Base-by-base conservation (phyloP, 768 basidiomycete species). In the Boletales sp. region DNA sequence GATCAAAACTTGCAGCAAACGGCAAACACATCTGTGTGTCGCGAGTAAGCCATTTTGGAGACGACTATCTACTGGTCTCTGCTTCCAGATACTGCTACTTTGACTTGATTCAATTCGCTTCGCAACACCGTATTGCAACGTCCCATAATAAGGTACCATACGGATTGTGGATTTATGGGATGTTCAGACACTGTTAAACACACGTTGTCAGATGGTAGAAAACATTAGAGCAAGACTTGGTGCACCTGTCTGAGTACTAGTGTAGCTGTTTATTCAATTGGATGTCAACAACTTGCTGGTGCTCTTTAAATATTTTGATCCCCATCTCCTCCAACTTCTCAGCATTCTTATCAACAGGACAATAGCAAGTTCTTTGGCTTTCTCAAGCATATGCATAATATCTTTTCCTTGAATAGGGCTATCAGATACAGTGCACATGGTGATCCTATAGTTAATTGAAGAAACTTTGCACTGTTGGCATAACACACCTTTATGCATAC, bases 361-460 rank as follows among this genome's bases (percentile, higher is more conserved):
- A 61, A 90, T 90, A 6, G 95, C 93, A 31, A 94, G 81, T 63
- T 98, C 95, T 65, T 91, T 94, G 11, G 93, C 93, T 66, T 86
- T 91, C 72, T 98, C 95, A 63, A 98, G 71, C 94, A 97, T 97
- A 5, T 92, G 87, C 84, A 94, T 94, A 53, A 99, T 77, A 62
- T 97, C 94, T 67, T 84, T 91, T 75, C 93, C 94, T 74, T 93
- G 87, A 14, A 99, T 90, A 8, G 95, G 94, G 11, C 96, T 95
- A 15, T 90, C 91, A 10, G 90, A 91, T 3, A 99, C 95, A 2
- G 96, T 95, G 56, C 98, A 98, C 74, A 98, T 95, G 80, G 89
- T 93, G 47, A 74, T 73, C 71, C 90, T 89, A 25, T 25, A 25
- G 21, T 25, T 25, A 25, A 25, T 25, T 2, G 21, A 25, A 25